phyloP scores from a whole-genome alignment of 2,329 filamentous ascomycete species.

The Stemphylium lycopersici region DNA sequence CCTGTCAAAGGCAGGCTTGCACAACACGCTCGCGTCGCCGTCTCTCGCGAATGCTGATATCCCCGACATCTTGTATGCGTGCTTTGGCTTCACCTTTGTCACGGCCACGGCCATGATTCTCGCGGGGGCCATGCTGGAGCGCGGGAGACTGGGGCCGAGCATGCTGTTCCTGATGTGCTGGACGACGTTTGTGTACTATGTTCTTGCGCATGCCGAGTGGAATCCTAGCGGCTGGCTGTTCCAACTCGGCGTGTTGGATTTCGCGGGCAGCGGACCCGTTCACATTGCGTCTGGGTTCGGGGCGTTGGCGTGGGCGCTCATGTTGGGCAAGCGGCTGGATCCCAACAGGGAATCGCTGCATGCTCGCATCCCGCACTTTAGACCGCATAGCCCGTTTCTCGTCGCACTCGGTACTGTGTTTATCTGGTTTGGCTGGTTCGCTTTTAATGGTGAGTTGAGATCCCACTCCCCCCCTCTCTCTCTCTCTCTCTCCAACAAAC shows the following conservation, averaged over 20 bases:
- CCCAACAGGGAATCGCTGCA: slow-evolving; percentile 57
- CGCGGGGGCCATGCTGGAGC: slow-evolving; percentile 44
- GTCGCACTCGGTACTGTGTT: slow-evolving; percentile 75
- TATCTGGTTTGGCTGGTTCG: slow-evolving; percentile 47
- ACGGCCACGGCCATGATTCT: slow-evolving; percentile 44
- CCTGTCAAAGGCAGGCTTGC: slow-evolving; percentile 39
- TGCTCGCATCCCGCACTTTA: slow-evolving; percentile 63
- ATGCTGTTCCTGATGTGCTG: slow-evolving; percentile 46
- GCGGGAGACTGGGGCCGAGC: slow-evolving; percentile 35
- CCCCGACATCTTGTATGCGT: slow-evolving; percentile 43
- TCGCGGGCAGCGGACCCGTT: slow-evolving; percentile 76
- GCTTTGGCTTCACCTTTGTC: slow-evolving; percentile 45
- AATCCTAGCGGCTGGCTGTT: slow-evolving; percentile 75
- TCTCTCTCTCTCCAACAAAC: no score
- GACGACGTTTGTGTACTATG: slow-evolving; percentile 46
- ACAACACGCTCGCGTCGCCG: slow-evolving; percentile 38
- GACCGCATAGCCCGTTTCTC: slow-evolving; percentile 75
- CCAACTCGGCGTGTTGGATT: slow-evolving; percentile 72
- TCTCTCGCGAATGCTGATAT: slow-evolving; percentile 43
- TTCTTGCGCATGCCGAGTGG: slow-evolving; percentile 79
- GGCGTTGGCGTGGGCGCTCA: slow-evolving; percentile 74
- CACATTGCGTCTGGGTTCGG: slow-evolving; percentile 76
- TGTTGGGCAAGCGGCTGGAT: slow-evolving; percentile 73
- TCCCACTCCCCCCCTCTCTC: no score
- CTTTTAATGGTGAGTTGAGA: slow-evolving; percentile 49